Conservation (phyloP, 192 early-diverging fungal species). For the Polychytrium aggregatum region DNA sequence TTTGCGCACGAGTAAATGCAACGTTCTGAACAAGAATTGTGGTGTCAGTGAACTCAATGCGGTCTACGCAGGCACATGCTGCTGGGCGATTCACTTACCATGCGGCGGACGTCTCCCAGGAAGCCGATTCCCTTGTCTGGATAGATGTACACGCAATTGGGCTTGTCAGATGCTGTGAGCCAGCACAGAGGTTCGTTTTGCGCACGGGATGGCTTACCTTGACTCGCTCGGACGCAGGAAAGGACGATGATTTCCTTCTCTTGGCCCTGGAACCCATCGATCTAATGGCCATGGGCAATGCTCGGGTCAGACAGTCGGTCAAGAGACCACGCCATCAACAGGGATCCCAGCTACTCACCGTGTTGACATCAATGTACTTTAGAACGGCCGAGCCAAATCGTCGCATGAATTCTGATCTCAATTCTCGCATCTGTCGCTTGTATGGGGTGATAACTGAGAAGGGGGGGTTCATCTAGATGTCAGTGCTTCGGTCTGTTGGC, state of each 20-base stretch:
- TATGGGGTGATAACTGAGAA: constrained; percentile 78
- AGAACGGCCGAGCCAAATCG: constrained; percentile 52
- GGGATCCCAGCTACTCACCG: constrained; percentile 53
- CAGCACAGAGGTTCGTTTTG: background rate
- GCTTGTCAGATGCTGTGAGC: no score
- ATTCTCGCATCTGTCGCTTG: constrained; percentile 66
- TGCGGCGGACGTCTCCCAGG: constrained; percentile 67
- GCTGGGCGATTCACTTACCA: constrained; percentile 26
- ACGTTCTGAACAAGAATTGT: constrained; percentile 45
- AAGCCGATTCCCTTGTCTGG: constrained; percentile 60
- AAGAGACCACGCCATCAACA: no score
- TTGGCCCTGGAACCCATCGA: constrained; percentile 94
- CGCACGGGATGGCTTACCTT: constrained; percentile 7
- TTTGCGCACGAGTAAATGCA: constrained; percentile 73
- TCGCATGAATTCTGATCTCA: constrained; percentile 55
- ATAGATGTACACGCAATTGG: background rate
- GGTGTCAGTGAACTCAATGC: background rate
- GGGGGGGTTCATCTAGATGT: no score
- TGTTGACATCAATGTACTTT: constrained; percentile 80
- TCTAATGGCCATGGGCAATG: constrained; percentile 4
- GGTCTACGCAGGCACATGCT: background rate
- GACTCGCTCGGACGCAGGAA: constrained; percentile 75
- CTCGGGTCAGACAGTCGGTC: no score
- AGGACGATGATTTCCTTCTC: constrained; percentile 97
- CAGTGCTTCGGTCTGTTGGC: no score